phyloP scores from a whole-genome alignment of 768 basidiomycete species.

The Phylloporus sp. region DNA sequence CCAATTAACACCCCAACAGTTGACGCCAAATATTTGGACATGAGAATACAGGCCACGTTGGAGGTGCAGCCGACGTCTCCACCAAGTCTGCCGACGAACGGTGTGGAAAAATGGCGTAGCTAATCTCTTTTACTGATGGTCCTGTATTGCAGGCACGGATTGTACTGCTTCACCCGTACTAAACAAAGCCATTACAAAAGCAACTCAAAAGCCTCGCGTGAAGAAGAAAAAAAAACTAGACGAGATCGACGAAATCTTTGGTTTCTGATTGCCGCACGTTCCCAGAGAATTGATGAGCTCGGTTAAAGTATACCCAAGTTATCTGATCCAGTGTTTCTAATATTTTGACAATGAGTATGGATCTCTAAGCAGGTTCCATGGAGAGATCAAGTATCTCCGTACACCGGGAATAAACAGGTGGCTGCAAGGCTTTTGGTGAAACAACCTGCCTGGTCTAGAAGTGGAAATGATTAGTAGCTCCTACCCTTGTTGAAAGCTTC shows the following conservation, averaged over 20 bases:
- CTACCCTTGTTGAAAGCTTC: too few relatives aligned
- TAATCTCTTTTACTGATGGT: background rate
- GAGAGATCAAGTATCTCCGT: too few relatives aligned
- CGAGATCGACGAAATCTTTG: conserved; percentile 28
- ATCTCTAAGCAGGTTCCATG: too few relatives aligned
- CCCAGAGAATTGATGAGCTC: background rate
- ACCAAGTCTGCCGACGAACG: background rate
- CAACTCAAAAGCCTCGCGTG: conserved; percentile 2
- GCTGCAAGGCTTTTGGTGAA: too few relatives aligned
- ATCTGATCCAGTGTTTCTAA: too few relatives aligned
- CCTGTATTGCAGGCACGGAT: background rate
- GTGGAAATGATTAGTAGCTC: too few relatives aligned
- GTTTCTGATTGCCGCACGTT: conserved; percentile 12
- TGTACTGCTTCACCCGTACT: background rate
- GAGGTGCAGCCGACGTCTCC: background rate
- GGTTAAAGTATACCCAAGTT: too few relatives aligned
- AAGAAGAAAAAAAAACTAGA: conserved; percentile 23
- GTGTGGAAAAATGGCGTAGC: background rate
- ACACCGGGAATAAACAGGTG: too few relatives aligned
- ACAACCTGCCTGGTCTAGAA: too few relatives aligned
- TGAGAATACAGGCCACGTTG: background rate
- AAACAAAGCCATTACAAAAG: background rate
- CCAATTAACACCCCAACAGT: background rate
- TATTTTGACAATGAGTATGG: too few relatives aligned
- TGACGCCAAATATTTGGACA: background rate